Evolutionary conservation across 768 basidiomycete genomes (phyloP).

Genomic region (Daedaleopsis sinensis): DNA sequence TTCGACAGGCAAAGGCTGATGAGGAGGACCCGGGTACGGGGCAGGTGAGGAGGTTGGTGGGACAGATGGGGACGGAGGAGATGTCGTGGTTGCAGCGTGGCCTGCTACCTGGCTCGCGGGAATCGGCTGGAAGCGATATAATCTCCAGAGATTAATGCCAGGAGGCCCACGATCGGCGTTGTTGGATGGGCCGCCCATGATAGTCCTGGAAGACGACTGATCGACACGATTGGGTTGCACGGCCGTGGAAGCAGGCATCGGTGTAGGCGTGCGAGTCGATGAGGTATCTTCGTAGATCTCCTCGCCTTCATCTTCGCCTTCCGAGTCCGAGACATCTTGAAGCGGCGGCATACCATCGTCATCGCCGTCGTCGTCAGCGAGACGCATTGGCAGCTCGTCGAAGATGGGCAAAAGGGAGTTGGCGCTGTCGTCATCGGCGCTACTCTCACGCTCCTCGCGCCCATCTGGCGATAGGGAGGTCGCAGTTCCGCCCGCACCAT

Average conservation of each 20-base stretch:
- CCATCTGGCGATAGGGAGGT: not conserved
- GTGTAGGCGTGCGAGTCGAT: conserved; percentile 26
- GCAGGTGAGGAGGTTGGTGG: not conserved
- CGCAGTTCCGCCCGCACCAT: conserved; percentile 3
- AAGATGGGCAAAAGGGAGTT: not conserved
- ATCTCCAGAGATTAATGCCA: conserved; percentile 79
- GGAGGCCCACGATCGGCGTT: conserved; percentile 43
- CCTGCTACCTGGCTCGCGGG: conserved; percentile 32
- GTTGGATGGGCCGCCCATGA: not conserved
- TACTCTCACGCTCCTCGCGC: not conserved
- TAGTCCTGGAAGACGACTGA: not conserved
- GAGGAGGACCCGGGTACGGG: not conserved
- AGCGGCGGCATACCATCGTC: conserved; percentile 34
- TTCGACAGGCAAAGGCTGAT: conserved; percentile 3
- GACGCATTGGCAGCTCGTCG: not conserved
- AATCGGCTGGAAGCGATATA: conserved; percentile 82
- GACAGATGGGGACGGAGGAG: conserved; percentile 1
- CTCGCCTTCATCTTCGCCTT: conserved; percentile 26
- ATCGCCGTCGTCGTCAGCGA: conserved; percentile 19
- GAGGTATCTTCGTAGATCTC: conserved; percentile 22
- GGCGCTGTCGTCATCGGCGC: not conserved
- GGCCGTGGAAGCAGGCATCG: conserved; percentile 23
- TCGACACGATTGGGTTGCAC: conserved; percentile 13
- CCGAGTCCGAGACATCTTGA: conserved; percentile 40
- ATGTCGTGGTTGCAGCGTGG: conserved; percentile 27